Evolutionary conservation across 1,284 basidiomycete species (phyloP), one percentile per base, ranked within the genome.

Genomic region (Tilletia walkeri): DNA sequence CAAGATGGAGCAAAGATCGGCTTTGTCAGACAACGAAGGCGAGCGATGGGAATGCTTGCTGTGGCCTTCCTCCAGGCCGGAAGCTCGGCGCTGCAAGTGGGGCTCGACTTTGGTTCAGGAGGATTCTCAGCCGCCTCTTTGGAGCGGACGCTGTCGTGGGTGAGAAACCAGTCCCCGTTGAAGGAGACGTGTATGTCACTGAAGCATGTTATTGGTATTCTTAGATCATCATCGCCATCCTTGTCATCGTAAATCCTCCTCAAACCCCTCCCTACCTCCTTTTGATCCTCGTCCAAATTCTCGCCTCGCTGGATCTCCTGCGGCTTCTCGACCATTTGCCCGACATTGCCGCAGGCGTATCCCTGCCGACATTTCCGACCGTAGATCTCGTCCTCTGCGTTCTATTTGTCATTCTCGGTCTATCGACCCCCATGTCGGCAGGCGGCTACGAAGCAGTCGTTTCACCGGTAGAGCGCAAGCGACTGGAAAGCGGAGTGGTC

Each of bases 361-460:
- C 41, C 10, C 67, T 61, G 56, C 16, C 38, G 30, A n/a, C 30
- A 24, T 65, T 34, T 24, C n/a, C 53, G 14, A 65, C 41, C n/a
- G 30, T 41, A 1, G 75, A 78, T 38, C 48, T 65, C 4, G 10
- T 66, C 49, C 24, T 76, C 48, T 61, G 50, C 61, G n/a, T 67
- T 38, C 70, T 69, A 34, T 69, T 68, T 9, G 56, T 75, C 3
- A 34, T 53, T 30, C 47, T 76, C n/a, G 68, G 73, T 24, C 68
- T 78, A 2, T 45, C 49, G 16, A 76, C 76, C 73, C 78, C 78
- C 4, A 70, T 77, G 47, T 67, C 73, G 5, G 50, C 76, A 1
- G 78, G 78, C 9, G 78, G 78, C 3, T 76, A 70, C 34, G 73
- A 77, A 34, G 74, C 76, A 9, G 61, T 69, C 2, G 78, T 80